Percentiles rank a stretch among this genome's conserved stretches.
phyloP scores from a whole-genome alignment of 192 early-diverging fungal genomes.

The Fimicolochytrium jonesii region DNA sequence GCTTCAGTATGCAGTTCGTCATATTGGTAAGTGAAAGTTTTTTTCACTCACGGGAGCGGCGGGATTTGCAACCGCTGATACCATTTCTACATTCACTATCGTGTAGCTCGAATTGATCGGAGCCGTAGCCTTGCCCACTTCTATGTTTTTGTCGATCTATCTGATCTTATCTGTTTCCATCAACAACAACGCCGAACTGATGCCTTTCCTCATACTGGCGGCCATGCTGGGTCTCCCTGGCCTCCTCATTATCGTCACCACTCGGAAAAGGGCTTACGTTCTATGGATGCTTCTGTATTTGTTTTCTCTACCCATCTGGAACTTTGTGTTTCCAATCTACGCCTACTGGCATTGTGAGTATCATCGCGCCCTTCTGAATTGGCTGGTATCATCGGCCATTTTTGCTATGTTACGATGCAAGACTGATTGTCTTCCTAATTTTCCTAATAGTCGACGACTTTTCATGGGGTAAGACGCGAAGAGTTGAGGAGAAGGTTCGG shows the following conservation, averaged over 20 bases:
- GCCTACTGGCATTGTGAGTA: conserved; percentile 99
- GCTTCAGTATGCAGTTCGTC: conserved; percentile 92
- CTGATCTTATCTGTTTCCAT: conserved; percentile 42
- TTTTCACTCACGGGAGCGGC: conserved; percentile 96
- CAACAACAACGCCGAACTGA: neutral
- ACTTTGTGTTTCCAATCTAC: conserved; percentile 82
- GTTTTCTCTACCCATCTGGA: conserved; percentile 76
- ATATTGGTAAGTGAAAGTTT: conserved; percentile 33
- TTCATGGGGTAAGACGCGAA: conserved; percentile 96
- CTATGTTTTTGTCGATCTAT: conserved; percentile 84
- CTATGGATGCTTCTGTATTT: conserved; percentile 94
- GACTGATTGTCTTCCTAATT: no score
- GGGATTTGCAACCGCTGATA: no score
- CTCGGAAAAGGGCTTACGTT: conserved; percentile 61
- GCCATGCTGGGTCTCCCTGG: conserved; percentile 78
- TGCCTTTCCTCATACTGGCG: conserved; percentile 69
- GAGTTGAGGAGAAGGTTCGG: conserved; percentile 78
- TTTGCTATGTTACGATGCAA: no score
- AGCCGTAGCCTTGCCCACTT: conserved; percentile 72
- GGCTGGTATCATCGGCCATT: no score
- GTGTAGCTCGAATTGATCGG: conserved; percentile 35
- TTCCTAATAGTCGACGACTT: no score
- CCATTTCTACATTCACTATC: no score
- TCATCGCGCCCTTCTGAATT: no score
- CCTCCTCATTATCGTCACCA: conserved; percentile 71